These are phyloP conservation scores for Daldinia caldariorum DNA, from an alignment of 495 filamentous ascomycete species.

Conservation along the genomic window DNA sequence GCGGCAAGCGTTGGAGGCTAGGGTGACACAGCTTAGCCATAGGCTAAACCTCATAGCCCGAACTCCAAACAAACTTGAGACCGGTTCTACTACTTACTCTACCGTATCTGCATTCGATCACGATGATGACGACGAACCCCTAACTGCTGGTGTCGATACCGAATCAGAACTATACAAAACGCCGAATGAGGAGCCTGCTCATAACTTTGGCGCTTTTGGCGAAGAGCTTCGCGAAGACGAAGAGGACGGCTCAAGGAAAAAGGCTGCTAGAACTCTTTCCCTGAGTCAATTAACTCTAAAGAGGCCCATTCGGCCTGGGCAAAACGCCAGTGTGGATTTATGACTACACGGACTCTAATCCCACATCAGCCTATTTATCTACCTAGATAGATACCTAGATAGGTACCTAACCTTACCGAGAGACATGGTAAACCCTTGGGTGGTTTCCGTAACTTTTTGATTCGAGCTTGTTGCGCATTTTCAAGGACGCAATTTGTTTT, in stretches of 20 bases:
- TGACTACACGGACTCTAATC: conserved; percentile 45
- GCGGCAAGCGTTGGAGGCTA: conserved; percentile 60
- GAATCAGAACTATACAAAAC: conserved; percentile 56
- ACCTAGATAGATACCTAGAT: too few relatives aligned
- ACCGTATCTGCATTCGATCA: conserved; percentile 52
- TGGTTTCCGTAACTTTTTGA: conserved; percentile 7
- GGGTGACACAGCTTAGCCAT: conserved; percentile 59
- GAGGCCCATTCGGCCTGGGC: conserved; percentile 21
- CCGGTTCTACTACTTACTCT: conserved; percentile 36
- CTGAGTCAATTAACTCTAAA: conserved; percentile 61
- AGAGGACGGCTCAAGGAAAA: conserved; percentile 52
- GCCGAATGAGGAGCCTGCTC: conserved; percentile 49
- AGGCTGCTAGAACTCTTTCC: conserved; percentile 59
- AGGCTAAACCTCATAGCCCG: conserved; percentile 54
- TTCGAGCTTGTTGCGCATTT: conserved; percentile 9
- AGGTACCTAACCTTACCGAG: too few relatives aligned
- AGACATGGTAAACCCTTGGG: conserved; percentile 4
- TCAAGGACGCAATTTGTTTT: conserved; percentile 24
- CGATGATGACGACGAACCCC: conserved; percentile 47
- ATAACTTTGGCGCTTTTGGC: conserved; percentile 57
- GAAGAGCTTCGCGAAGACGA: conserved; percentile 52
- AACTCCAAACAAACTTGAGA: conserved; percentile 43
- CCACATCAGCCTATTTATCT: neutral
- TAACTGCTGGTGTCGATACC: conserved; percentile 38
- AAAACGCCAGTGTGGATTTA: conserved; percentile 39